Evolutionary conservation across 1,139 yeast genomes (phyloP), one percentile per base, ranked within the genome.

Genomic region (Tardiomyces depauwii): DNA sequence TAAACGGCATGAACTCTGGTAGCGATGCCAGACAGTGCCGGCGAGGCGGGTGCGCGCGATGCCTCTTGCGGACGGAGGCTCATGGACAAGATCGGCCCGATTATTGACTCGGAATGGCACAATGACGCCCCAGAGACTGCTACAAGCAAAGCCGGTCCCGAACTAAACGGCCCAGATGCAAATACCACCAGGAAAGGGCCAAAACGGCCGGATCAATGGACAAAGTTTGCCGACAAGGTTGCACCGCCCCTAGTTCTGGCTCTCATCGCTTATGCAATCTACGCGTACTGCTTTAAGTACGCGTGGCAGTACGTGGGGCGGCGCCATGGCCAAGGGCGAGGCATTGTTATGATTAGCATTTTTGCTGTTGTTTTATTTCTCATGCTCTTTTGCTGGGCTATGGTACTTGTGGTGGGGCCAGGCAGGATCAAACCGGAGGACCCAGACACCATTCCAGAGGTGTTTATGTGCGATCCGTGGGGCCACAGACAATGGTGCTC

Each of bases 401-500:
- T 18, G 19, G 14, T 30, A 14, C n/a, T 41, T 2, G 9, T 16
- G 7, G 23, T 25, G 2, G 43, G 43, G 10, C 39, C 43, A 2
- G 43, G 43, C 2, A 10, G 19, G 2, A 39, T 41, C 27, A 18
- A 36, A 4, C 5, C 10, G 18, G 12, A 2, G 5, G 21, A 9
- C 6, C 21, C 39, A 10, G 3, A 14, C 21, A 12, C 2, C 19
- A n/a, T 36, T 3, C 19, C 39, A 10, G 39, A 36, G 19, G 39
- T 16, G 9, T 68, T 62, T 47, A 44, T 59, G 44, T 65, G 71
- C 42, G 71, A 64, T 40, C 58, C 62, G n/a, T 60, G 63, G 54
- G 78, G 75, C 47, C 70, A 68, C 39, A 74, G 74, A 49, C 66
- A 83, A 43, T 78, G 73, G 61, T 85, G 97, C 60, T 71, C 75